These are phyloP conservation scores for Mycena sanguinolenta DNA, from an alignment of 768 basidiomycete genomes.

Conservation along the genomic window DNA sequence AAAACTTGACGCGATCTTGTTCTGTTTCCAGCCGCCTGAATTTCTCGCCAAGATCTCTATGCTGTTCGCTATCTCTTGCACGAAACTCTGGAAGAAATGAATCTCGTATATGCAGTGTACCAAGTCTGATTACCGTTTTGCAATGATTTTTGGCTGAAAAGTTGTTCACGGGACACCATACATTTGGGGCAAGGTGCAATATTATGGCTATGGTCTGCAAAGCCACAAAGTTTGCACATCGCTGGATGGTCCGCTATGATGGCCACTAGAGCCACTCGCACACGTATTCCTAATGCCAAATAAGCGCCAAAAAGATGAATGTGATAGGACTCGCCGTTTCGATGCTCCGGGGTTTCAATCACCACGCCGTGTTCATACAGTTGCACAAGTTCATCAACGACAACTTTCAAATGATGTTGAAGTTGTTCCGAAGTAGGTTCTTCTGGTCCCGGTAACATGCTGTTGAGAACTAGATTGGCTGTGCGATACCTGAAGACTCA, in stretches of 20 bases:
- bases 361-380: constrained; percentile 43
- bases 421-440: constrained; percentile 45
- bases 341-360: constrained; percentile 32
- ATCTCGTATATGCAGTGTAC: too few relatives aligned
- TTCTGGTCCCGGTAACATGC: constrained; percentile 42
- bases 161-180: constrained; percentile 30
- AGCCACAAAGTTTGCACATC: constrained; percentile 44
- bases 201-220: constrained; percentile 43
- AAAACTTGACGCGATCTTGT: constrained; percentile 20
- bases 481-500: constrained; percentile 9
- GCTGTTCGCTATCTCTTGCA: constrained; percentile 5
- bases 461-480: constrained; percentile 34
- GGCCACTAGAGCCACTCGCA: constrained; percentile 41
- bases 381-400: constrained; percentile 46
- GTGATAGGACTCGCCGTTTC: constrained; percentile 36
- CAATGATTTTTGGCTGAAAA: constrained; percentile 34
- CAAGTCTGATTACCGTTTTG: constrained; percentile 32
- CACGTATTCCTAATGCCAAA: constrained; percentile 9
- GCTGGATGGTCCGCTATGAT: constrained; percentile 49
- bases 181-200: constrained; percentile 44
- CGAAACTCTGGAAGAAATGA: constrained; percentile 16
- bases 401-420: constrained; percentile 40
- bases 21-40: neutral
- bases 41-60: neutral
- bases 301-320: neutral